Conservation (phyloP, 331 rosid genomes). For the Stylosanthes scabra region DNA sequence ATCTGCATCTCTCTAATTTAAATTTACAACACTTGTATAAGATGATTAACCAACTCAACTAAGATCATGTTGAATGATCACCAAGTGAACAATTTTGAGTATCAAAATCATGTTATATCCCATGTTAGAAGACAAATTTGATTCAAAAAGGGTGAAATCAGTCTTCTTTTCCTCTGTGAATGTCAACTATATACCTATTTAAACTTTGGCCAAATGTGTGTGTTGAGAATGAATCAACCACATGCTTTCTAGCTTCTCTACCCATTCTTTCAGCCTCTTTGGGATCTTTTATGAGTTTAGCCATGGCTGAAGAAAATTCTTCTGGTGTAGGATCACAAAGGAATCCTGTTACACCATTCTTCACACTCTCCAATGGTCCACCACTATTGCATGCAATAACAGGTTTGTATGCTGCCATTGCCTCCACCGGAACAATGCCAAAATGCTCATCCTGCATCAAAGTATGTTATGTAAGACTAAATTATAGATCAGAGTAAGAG, state of each 20-base stretch:
- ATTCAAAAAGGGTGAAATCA: conserved; percentile 28
- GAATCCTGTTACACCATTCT: conserved; percentile 74
- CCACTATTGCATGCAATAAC: conserved; percentile 95
- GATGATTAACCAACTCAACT: conserved; percentile 13
- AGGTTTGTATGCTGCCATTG: conserved; percentile 96
- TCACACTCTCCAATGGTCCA: conserved; percentile 88
- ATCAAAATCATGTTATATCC: conserved; percentile 1
- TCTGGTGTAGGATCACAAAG: conserved; percentile 72
- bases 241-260: conserved; percentile 77
- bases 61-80: conserved; percentile 12
- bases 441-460: conserved; percentile 88
- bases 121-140: background rate
- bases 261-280: conserved; percentile 72
- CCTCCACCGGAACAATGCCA: conserved; percentile 97
- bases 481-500: no score
- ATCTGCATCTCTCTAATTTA: no score
- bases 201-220: conserved; percentile 68
- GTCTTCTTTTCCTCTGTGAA: conserved; percentile 62
- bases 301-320: conserved; percentile 77
- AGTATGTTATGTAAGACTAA: conserved; percentile 23
- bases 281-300: conserved; percentile 65
- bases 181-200: conserved; percentile 66
- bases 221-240: conserved; percentile 75
- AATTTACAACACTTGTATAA: background rate
- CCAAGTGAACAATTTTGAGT: background rate